phyloP scores from a whole-genome alignment of 2,329 filamentous ascomycete genomes.

The Setomelanomma holmii region DNA sequence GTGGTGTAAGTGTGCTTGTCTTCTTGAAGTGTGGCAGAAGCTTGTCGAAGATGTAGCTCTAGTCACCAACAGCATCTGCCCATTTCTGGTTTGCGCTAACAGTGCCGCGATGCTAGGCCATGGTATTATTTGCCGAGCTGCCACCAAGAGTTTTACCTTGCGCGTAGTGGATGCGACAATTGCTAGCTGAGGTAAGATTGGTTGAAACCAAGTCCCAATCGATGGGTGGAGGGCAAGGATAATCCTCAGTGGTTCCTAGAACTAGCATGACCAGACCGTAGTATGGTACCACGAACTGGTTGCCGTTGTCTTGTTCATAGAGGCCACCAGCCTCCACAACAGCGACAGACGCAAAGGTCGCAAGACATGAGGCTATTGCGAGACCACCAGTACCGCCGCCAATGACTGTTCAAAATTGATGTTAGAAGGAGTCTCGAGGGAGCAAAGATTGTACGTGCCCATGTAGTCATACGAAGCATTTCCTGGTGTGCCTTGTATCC shows the following conservation, averaged over 20 bases:
- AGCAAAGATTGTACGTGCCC: conserved; percentile 3
- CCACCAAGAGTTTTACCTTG: conserved; percentile 43
- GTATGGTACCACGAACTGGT: conserved; percentile 33
- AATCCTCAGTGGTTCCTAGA: conserved; percentile 7
- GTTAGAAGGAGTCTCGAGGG: background rate
- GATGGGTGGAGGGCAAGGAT: conserved; percentile 22
- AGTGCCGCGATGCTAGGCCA: conserved; percentile 35
- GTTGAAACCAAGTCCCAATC: conserved; percentile 40
- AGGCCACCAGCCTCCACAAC: conserved; percentile 36
- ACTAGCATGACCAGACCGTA: conserved; percentile 24
- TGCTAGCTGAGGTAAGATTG: conserved; percentile 21
- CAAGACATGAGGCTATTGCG: conserved; percentile 30
- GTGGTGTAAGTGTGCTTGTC: conserved; percentile 36
- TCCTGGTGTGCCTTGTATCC: conserved; percentile 1
- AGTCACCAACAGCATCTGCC: conserved; percentile 41
- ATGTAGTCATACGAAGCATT: conserved; percentile 17
- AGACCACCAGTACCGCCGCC: conserved; percentile 40
- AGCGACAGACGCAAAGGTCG: conserved; percentile 29
- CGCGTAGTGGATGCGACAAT: conserved; percentile 40
- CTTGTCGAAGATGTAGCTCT: conserved; percentile 35
- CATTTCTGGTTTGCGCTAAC: conserved; percentile 33
- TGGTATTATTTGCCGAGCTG: conserved; percentile 33
- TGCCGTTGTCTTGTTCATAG: conserved; percentile 38
- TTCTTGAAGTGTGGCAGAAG: conserved; percentile 40
- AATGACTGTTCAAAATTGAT: conserved; percentile 17